Conservation (phyloP, 768 basidiomycete species). For the Guyanaporus albipodus region DNA sequence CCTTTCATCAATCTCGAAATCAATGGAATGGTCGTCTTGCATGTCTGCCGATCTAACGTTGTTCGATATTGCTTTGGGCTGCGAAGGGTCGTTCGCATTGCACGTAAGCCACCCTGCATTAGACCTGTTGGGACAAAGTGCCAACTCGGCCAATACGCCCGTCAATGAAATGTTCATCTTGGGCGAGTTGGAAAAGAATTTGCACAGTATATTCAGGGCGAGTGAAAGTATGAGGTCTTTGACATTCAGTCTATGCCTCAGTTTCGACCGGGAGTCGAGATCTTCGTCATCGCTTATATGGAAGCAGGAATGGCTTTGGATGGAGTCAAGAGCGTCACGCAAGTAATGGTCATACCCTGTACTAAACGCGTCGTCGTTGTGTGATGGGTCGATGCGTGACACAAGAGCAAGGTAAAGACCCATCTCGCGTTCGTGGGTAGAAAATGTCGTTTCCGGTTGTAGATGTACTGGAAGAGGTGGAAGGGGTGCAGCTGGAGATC, state of each 20-base stretch:
- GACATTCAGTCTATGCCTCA: conserved; percentile 74
- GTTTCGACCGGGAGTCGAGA: conserved; percentile 35
- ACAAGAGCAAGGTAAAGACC: conserved; percentile 74
- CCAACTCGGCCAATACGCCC: conserved; percentile 73
- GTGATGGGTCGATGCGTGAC: conserved; percentile 70
- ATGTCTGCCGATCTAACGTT: conserved; percentile 38
- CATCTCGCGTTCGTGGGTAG: conserved; percentile 84
- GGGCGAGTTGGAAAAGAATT: conserved; percentile 82
- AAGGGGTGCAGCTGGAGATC: conserved; percentile 12
- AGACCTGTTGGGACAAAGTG: conserved; percentile 81
- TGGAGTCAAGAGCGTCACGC: conserved; percentile 63
- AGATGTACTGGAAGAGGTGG: conserved; percentile 38
- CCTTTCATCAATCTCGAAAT: conserved; percentile 66
- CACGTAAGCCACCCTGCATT: conserved; percentile 88
- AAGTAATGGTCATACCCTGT: conserved; percentile 85
- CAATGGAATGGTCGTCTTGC: conserved; percentile 78
- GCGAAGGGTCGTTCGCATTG: conserved; percentile 40
- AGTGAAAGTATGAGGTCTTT: conserved; percentile 71
- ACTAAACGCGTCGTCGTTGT: conserved; percentile 69
- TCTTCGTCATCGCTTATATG: conserved; percentile 42
- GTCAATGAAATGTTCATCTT: conserved; percentile 88
- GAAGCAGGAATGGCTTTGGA: conserved; percentile 64
- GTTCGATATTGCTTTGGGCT: conserved; percentile 7
- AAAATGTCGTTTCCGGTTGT: conserved; percentile 70
- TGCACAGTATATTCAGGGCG: conserved; percentile 65